These are phyloP conservation scores for Kurtzmaniella cleridarum DNA, from an alignment of 805 yeast species.

Conservation along the genomic window DNA sequence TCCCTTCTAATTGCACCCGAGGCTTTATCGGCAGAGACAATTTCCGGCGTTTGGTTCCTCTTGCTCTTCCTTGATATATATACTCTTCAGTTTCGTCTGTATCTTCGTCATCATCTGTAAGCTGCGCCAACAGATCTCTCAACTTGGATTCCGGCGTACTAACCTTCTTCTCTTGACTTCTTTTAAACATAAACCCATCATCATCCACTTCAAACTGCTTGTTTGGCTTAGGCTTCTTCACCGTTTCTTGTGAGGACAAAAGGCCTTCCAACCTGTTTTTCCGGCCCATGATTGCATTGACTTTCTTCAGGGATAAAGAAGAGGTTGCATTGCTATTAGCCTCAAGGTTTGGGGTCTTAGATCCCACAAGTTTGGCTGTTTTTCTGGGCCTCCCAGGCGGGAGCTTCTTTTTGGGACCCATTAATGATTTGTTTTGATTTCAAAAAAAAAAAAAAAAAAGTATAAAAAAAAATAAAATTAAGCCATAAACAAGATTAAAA, in stretches of 20 bases:
- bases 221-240: background rate
- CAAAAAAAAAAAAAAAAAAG: no score
- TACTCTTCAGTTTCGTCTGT: slow-evolving; percentile 4
- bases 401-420: slow-evolving; percentile 2
- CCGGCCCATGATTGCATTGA: slow-evolving; percentile 2
- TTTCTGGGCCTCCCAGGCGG: background rate
- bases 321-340: no score
- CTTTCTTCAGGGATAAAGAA: no score
- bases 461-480: no score
- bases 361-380: background rate
- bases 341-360: background rate
- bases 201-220: slow-evolving; percentile 19
- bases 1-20: slow-evolving; percentile 3
- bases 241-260: background rate
- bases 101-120: slow-evolving; percentile 12
- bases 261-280: slow-evolving; percentile 3
- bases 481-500: no score
- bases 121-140: slow-evolving; percentile 12
- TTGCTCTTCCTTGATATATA: background rate
- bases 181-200: slow-evolving; percentile 28
- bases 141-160: slow-evolving; percentile 22
- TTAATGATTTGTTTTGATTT: no score
- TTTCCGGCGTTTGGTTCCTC: background rate
- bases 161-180: slow-evolving; percentile 15
- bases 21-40: slow-evolving; percentile 8